These are phyloP conservation scores for Gracilaria gracilis DNA, from an alignment of 23 red algal genomes.

Conservation along the genomic window DNA sequence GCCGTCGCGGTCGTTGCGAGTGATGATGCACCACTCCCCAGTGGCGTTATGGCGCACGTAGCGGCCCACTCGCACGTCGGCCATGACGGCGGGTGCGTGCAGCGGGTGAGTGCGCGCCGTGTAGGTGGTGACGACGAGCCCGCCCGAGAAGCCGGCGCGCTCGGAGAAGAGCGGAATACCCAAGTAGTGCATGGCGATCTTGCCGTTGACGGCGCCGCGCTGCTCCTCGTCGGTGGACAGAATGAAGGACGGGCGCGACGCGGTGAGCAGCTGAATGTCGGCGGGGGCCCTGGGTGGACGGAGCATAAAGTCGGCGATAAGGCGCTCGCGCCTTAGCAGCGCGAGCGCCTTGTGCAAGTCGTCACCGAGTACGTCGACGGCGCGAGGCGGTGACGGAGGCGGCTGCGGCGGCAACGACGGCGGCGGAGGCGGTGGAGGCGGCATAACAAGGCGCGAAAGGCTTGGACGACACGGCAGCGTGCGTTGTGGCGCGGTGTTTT, in stretches of 20 bases:
- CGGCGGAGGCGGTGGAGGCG: too few species aligned
- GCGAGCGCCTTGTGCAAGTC: constrained; percentile 58
- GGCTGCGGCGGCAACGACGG: background rate
- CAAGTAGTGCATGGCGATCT: constrained; percentile 54
- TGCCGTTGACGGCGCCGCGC: constrained; percentile 52
- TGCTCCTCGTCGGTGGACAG: constrained; percentile 62
- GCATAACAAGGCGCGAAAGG: too few species aligned
- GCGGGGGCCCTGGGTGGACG: background rate
- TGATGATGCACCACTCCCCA: constrained; percentile 69
- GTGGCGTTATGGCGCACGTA: constrained; percentile 54
- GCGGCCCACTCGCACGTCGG: constrained; percentile 56
- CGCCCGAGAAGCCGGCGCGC: constrained; percentile 51
- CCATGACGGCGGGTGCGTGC: constrained; percentile 58
- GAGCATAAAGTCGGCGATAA: constrained; percentile 47
- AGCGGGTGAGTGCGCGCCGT: constrained; percentile 50
- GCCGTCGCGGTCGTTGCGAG: constrained; percentile 39
- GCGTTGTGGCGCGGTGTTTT: too few species aligned
- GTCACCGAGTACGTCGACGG: constrained; percentile 7
- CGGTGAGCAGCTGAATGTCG: constrained; percentile 43
- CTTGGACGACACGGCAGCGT: too few species aligned
- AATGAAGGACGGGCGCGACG: constrained; percentile 42
- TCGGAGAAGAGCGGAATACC: constrained; percentile 63
- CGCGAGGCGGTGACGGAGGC: background rate
- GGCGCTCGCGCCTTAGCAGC: constrained; percentile 9
- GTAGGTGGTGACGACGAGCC: constrained; percentile 58